Evolutionary conservation across 1,139 yeast genomes (phyloP), one percentile per base, ranked within the genome.

Genomic region (Geotrichum fermentans): DNA sequence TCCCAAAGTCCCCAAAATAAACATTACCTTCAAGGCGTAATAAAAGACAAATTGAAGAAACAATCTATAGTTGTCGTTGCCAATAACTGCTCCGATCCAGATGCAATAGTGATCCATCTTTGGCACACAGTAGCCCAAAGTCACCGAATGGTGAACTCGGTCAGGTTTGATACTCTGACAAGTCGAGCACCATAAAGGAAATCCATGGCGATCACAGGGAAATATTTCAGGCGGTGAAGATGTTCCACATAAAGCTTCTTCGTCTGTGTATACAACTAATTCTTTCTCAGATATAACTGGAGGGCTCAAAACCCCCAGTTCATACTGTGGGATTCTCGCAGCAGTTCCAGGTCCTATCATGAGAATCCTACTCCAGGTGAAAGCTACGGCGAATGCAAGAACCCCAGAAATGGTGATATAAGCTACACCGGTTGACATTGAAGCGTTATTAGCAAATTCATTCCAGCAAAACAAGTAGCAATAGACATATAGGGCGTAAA

Each of bases 101-200:
- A 96, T 95, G 63, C 98, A 92, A 67, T 85, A 95, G 62, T 92
- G 98, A 66, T 71, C 74, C 72, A 71, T 68, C 36, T 59, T 57
- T 2, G 90, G 71, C 1, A 86, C 75, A 66, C 98, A 92, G 46
- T 67, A 68, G 10, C 79, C 75, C 56, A 94, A 80, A 22, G 78
- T 68, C 0, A 64, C 80, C 53, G 97, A 87, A 63, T 92, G 98
- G 61, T 92, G 98, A 28, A 71, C 61, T 49, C 97, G 71, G 62
- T 88, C 97, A 0, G 97, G 97, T 63, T 92, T 92, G 80, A 94
- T 80, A 4, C 75, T 79, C 42, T 73, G 66, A 65, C 98, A 92
- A 52, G 79, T 79, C 32, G 77, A 73, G 63, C 97, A 86, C 63
- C 75, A 79, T 43, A 84, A 69, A 53, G 75, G 76, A 33, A 70